Conservation (phyloP, 1,284 basidiomycete species). For the Afroboletus lepidellus region DNA sequence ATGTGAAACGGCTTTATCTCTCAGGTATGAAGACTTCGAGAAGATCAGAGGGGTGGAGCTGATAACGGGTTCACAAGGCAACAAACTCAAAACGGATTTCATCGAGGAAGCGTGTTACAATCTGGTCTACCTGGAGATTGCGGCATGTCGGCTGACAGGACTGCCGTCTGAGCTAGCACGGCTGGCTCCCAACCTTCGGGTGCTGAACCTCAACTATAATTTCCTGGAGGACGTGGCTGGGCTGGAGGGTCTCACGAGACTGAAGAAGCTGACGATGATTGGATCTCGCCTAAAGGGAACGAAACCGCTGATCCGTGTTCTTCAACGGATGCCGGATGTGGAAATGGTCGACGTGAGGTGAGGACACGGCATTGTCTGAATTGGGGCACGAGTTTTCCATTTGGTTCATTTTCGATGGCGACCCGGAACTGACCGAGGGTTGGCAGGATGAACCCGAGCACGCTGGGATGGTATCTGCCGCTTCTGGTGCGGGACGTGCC, state of each 20-base stretch:
- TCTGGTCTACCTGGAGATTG: conserved; percentile 90
- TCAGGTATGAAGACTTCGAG: conserved; percentile 60
- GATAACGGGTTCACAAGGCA: conserved; percentile 38
- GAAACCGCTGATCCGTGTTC: conserved; percentile 66
- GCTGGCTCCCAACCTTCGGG: conserved; percentile 84
- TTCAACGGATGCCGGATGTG: conserved; percentile 71
- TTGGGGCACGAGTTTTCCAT: background rate
- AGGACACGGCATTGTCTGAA: conserved; percentile 34
- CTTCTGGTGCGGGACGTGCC: conserved; percentile 70
- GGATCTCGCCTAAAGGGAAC: conserved; percentile 77
- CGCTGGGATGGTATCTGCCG: conserved; percentile 92
- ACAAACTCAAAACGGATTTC: conserved; percentile 45
- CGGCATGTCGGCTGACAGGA: conserved; percentile 80
- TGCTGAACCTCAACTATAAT: conserved; percentile 95
- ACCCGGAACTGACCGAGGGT: conserved; percentile 30
- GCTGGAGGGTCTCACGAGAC: conserved; percentile 69
- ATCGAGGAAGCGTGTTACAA: conserved; percentile 76
- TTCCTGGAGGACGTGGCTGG: conserved; percentile 74
- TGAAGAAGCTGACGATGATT: conserved; percentile 83
- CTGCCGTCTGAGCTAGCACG: conserved; percentile 70
- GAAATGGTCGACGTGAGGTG: conserved; percentile 91
- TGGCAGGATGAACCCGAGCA: conserved; percentile 89
- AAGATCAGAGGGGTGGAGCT: conserved; percentile 8
- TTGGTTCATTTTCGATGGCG: conserved; percentile 3
- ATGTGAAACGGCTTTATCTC: conserved; percentile 91